Evolutionary conservation across 805 yeast genomes (phyloP).

Genomic region (Lipomyces yamanashiensis): DNA sequence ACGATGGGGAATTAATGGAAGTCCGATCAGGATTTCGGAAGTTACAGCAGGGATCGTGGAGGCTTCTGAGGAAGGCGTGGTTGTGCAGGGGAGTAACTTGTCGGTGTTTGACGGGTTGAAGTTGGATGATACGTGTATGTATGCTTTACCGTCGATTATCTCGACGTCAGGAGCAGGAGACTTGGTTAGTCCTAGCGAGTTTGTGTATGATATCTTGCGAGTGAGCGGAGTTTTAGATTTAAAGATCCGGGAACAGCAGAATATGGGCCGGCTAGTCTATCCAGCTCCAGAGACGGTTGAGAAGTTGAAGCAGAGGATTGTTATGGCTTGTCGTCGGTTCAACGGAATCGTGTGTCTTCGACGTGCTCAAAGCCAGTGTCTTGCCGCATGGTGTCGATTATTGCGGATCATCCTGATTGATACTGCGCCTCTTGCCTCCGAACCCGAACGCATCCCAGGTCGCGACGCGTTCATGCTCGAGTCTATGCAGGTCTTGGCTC

Average conservation of each 20-base stretch:
- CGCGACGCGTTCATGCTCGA: constrained; percentile 65
- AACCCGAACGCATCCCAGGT: constrained; percentile 44
- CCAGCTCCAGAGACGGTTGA: constrained; percentile 11
- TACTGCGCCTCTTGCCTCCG: constrained; percentile 53
- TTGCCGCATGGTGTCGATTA: constrained; percentile 83
- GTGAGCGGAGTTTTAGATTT: constrained; percentile 34
- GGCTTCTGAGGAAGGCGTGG: background rate
- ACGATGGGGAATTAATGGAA: constrained; percentile 20
- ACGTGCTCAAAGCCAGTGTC: constrained; percentile 59
- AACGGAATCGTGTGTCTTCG: constrained; percentile 33
- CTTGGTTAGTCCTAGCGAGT: background rate
- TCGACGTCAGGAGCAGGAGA: constrained; percentile 15
- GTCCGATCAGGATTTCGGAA: constrained; percentile 8
- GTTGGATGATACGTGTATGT: constrained; percentile 20
- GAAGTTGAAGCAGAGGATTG: constrained; percentile 10
- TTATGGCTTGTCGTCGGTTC: constrained; percentile 17
- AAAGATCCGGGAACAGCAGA: constrained; percentile 38
- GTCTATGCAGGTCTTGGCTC: constrained; percentile 73
- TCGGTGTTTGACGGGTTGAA: constrained; percentile 15
- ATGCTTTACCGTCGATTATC: constrained; percentile 16
- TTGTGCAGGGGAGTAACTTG: background rate
- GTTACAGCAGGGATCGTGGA: background rate
- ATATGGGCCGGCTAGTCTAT: constrained; percentile 10
- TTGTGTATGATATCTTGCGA: constrained; percentile 29
- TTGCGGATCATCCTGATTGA: constrained; percentile 74